Conservation (phyloP, 2,329 filamentous ascomycete genomes). For the Aspergillus sp. region DNA sequence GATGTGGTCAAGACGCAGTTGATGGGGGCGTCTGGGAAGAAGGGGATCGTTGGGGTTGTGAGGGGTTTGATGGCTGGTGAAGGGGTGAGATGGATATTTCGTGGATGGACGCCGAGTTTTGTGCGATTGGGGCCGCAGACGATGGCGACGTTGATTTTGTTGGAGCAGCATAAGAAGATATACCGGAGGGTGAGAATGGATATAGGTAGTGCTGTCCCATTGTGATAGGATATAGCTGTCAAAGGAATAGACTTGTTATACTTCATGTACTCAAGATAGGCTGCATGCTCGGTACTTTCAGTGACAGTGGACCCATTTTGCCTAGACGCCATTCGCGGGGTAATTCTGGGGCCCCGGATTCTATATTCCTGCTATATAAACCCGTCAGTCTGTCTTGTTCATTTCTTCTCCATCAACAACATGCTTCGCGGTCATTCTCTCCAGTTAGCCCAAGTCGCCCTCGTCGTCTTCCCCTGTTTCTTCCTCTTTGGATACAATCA, state of each 20-base stretch:
- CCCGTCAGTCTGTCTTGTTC: not conserved
- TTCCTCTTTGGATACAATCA: conserved; percentile 4
- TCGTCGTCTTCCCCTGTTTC: conserved; percentile 2
- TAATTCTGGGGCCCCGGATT: not conserved
- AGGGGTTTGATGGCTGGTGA: conserved; percentile 65
- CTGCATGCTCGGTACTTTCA: too few relatives aligned
- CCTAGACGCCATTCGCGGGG: not conserved
- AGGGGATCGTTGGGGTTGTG: conserved; percentile 54
- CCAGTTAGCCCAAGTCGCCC: conserved; percentile 2
- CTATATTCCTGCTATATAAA: not conserved
- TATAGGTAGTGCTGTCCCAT: not conserved
- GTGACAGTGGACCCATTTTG: too few relatives aligned
- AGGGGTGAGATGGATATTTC: not conserved
- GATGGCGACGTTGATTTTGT: conserved; percentile 78
- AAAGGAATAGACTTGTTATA: not conserved
- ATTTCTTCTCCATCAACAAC: not conserved
- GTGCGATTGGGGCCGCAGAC: conserved; percentile 64
- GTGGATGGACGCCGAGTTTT: conserved; percentile 26
- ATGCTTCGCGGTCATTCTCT: conserved; percentile 3
- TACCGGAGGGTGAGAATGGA: conserved; percentile 46
- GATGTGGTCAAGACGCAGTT: conserved; percentile 87
- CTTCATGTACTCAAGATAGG: too few relatives aligned
- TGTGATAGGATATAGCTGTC: not conserved
- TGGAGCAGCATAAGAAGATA: conserved; percentile 84
- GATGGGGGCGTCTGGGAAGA: conserved; percentile 57